Conservation (phyloP, 1,284 basidiomycete species). For the Somion occarium region DNA sequence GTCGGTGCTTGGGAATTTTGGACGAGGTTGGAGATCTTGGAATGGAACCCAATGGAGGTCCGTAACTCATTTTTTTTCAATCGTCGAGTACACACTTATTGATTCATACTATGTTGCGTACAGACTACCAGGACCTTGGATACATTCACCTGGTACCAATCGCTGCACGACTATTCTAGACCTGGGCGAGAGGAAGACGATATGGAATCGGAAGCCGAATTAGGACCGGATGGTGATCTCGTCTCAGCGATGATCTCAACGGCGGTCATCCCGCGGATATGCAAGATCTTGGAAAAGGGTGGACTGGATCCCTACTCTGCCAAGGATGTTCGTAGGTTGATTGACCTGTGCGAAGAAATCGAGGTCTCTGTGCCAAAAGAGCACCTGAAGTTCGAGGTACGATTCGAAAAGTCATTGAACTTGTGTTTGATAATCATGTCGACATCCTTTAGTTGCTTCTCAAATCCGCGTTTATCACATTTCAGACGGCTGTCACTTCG, state of each 20-base stretch:
- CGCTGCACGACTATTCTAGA: constrained; percentile 75
- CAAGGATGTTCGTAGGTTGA: constrained; percentile 55
- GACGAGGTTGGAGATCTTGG: constrained; percentile 80
- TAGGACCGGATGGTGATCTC: constrained; percentile 85
- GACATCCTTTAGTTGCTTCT: constrained; percentile 50
- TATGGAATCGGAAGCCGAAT: constrained; percentile 43
- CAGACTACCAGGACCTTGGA: constrained; percentile 64
- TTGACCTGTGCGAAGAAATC: constrained; percentile 80
- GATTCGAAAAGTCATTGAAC: constrained; percentile 17
- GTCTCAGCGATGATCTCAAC: constrained; percentile 86
- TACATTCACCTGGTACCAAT: constrained; percentile 79
- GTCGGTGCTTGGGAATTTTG: constrained; percentile 97
- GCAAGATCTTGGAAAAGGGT: constrained; percentile 66
- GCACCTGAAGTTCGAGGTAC: constrained; percentile 68
- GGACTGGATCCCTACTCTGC: constrained; percentile 81
- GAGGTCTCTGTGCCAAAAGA: constrained; percentile 71
- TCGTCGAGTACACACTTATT: constrained; percentile 1
- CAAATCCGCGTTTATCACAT: constrained; percentile 56
- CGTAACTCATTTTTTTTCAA: no score
- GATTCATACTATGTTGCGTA: constrained; percentile 14
- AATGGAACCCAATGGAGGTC: constrained; percentile 86
- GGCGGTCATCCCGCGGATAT: constrained; percentile 73
- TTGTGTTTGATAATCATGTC: background rate
- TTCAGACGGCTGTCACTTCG: constrained; percentile 50
- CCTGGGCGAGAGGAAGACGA: constrained; percentile 27